phyloP scores from a whole-genome alignment of 2,329 filamentous ascomycete genomes.

The Penicillium concentricum region DNA sequence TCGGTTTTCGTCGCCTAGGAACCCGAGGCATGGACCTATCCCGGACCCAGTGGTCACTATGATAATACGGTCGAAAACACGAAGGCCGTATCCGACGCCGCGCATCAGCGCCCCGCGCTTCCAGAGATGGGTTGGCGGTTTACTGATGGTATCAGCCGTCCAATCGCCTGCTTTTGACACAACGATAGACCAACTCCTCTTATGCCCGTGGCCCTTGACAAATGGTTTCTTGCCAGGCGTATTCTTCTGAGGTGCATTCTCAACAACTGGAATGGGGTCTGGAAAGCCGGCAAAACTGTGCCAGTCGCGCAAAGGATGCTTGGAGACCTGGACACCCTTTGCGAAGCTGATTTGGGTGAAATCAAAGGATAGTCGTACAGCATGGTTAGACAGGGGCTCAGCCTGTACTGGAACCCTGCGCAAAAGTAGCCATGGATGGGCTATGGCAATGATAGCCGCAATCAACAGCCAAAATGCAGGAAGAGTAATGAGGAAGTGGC shows the following conservation, averaged over 20 bases:
- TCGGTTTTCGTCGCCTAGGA: constrained; percentile 51
- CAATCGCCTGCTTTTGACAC: constrained; percentile 74
- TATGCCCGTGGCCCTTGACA: constrained; percentile 4
- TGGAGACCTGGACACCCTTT: constrained; percentile 59
- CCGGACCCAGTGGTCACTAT: constrained; percentile 71
- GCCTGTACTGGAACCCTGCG: constrained; percentile 64
- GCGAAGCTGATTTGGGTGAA: constrained; percentile 60
- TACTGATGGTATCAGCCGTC: constrained; percentile 63
- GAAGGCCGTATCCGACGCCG: constrained; percentile 65
- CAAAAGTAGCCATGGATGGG: constrained; percentile 71
- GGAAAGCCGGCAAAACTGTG: constrained; percentile 75
- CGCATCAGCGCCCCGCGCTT: constrained; percentile 66
- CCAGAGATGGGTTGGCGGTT: constrained; percentile 63
- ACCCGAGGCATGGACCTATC: constrained; percentile 66
- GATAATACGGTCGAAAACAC: constrained; percentile 63
- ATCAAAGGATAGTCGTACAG: constrained; percentile 67
- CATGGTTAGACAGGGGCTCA: constrained; percentile 69
- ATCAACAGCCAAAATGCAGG: constrained; percentile 67
- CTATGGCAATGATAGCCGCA: constrained; percentile 62
- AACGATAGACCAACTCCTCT: constrained; percentile 35
- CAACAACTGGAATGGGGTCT: constrained; percentile 40
- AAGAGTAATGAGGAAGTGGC: constrained; percentile 43
- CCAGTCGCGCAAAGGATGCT: constrained; percentile 67
- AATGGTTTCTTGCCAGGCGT: background rate
- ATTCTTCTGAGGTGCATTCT: background rate